Percentiles rank a stretch among this genome's conserved stretches.
These are phyloP conservation scores for Amanita fuliginea DNA, from an alignment of 768 basidiomycete genomes.

Conservation along the genomic window DNA sequence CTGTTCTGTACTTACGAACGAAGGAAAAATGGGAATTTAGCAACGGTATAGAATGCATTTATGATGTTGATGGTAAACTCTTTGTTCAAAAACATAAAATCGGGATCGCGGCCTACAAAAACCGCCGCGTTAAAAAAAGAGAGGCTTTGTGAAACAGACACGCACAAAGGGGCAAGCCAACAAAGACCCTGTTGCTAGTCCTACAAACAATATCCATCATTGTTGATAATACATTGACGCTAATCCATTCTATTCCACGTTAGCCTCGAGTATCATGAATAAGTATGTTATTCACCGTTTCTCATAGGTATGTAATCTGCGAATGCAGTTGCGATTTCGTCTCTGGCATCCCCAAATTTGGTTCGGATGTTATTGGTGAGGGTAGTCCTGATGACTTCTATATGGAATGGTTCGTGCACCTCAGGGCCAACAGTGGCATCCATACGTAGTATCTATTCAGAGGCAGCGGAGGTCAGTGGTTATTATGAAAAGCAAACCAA, in stretches of 20 bases:
- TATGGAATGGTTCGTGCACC: slow-evolving; percentile 14
- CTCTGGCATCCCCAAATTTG: slow-evolving; percentile 15
- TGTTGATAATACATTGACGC: slow-evolving; percentile 8
- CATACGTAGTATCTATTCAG: slow-evolving; percentile 19
- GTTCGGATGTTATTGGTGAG: slow-evolving; percentile 18
- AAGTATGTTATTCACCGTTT: not conserved
- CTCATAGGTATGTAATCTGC: slow-evolving; percentile 9
- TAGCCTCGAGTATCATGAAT: not conserved
- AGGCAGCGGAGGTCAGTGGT: not conserved
- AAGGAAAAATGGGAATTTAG: slow-evolving; percentile 15
- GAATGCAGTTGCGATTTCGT: slow-evolving; percentile 15
- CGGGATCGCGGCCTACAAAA: slow-evolving; percentile 12
- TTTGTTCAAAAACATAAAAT: slow-evolving; percentile 10
- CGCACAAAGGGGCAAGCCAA: slow-evolving; percentile 18
- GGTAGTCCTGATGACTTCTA: slow-evolving; percentile 15
- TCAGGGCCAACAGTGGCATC: slow-evolving; percentile 23
- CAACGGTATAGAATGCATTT: slow-evolving; percentile 13
- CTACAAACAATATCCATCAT: slow-evolving; percentile 14
- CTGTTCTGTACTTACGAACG: slow-evolving; percentile 13
- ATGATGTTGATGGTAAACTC: slow-evolving; percentile 11
- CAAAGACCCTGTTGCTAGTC: slow-evolving; percentile 15
- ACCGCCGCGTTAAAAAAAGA: not conserved
- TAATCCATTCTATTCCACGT: slow-evolving; percentile 10
- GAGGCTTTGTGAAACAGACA: not conserved
- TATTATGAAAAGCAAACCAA: not conserved